Conservation (phyloP, 495 filamentous ascomycete species). For the Hyaloscypha bicolor region DNA sequence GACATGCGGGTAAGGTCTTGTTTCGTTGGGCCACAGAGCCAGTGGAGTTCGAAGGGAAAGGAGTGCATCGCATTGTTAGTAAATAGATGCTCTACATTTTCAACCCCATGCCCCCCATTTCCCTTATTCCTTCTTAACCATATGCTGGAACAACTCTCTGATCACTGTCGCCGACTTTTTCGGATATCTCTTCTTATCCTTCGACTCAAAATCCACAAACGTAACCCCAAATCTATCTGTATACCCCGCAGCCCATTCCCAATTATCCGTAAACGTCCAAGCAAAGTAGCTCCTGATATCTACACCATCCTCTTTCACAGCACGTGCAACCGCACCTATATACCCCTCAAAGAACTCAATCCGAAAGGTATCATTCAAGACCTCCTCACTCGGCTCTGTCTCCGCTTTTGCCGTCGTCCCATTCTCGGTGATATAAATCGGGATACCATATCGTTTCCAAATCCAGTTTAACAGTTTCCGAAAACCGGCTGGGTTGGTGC, state of each 20-base stretch:
- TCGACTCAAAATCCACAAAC: constrained; percentile 65
- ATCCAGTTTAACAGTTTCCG: constrained; percentile 77
- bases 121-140: constrained; percentile 12
- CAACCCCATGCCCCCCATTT: not conserved
- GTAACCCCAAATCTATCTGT: constrained; percentile 77
- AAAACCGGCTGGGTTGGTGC: constrained; percentile 69
- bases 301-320: constrained; percentile 65
- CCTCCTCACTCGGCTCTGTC: constrained; percentile 66
- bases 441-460: constrained; percentile 70
- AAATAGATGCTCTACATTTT: constrained; percentile 21
- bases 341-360: constrained; percentile 73
- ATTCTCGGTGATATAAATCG: constrained; percentile 83
- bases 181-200: constrained; percentile 43
- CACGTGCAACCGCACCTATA: constrained; percentile 68
- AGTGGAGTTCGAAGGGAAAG: constrained; percentile 15
- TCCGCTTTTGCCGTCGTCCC: constrained; percentile 77
- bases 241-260: constrained; percentile 73
- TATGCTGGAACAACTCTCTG: constrained; percentile 17
- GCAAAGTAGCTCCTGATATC: constrained; percentile 74
- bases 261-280: constrained; percentile 78
- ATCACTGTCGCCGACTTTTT: constrained; percentile 36
- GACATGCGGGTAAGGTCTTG: constrained; percentile 4
- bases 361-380: constrained; percentile 73
- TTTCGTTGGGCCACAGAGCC: constrained; percentile 7
- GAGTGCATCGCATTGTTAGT: constrained; percentile 37